Conservation (phyloP, 2,329 filamentous ascomycete species). For the Paracoccidioides brasiliensis region DNA sequence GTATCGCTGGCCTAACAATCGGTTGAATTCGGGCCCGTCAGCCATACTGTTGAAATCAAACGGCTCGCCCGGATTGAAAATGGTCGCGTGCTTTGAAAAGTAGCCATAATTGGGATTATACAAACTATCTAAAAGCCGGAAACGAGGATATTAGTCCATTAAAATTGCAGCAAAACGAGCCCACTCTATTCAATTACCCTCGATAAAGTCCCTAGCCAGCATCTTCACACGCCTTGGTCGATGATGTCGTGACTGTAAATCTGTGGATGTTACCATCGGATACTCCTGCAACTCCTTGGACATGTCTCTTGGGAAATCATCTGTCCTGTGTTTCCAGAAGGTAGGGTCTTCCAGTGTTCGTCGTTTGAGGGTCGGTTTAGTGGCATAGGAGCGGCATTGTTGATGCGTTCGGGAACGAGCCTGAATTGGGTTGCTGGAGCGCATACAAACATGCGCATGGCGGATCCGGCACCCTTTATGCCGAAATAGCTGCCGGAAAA, state of each 20-base stretch:
- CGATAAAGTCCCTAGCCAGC: conserved; percentile 93
- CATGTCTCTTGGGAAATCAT: conserved; percentile 63
- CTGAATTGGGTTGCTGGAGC: conserved; percentile 11
- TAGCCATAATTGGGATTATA: conserved; percentile 95
- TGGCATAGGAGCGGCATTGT: conserved; percentile 24
- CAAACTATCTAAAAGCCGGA: conserved; percentile 54
- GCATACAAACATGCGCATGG: conserved; percentile 25
- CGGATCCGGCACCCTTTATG: conserved; percentile 53
- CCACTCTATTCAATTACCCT: conserved; percentile 44
- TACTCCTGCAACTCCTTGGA: conserved; percentile 68
- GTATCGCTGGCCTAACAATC: conserved; percentile 64
- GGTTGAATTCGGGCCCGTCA: conserved; percentile 77
- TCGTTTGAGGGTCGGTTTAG: conserved; percentile 27
- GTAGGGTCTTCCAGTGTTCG: conserved; percentile 42
- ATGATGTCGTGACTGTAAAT: conserved; percentile 58
- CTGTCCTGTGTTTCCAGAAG: conserved; percentile 74
- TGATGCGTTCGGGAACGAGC: conserved; percentile 11
- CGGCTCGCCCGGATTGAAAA: conserved; percentile 83
- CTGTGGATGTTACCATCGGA: conserved; percentile 71
- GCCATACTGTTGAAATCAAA: conserved; percentile 73
- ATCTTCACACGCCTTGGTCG: conserved; percentile 86
- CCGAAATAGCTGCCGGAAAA: conserved; percentile 76
- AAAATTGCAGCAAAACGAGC: background rate
- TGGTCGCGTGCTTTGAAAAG: conserved; percentile 91
- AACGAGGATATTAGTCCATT: conserved; percentile 4